Percentiles rank a stretch among this genome's conserved stretches.
Evolutionary conservation across 345 rosid species (phyloP).

Genomic region (Citrus inodora): DNA sequence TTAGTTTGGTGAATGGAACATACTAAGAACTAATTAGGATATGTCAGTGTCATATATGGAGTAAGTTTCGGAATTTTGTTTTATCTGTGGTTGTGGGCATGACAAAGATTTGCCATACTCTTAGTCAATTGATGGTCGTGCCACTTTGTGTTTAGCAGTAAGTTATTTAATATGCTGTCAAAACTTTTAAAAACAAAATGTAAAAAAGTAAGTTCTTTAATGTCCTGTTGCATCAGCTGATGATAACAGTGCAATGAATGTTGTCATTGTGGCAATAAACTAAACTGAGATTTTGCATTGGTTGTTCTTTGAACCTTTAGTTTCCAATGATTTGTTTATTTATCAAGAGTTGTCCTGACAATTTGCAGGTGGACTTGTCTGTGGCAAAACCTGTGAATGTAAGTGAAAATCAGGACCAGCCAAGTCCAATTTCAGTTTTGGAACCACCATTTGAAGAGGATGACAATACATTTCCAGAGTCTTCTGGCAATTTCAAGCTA

Average conservation of each 20-base stretch:
- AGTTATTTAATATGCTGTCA: not conserved
- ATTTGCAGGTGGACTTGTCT: slow-evolving; percentile 52
- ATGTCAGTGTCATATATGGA: not conserved
- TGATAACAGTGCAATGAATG: not conserved
- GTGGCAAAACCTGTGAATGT: slow-evolving; percentile 40
- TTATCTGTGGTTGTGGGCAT: slow-evolving; percentile 4
- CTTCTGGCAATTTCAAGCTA: slow-evolving; percentile 36
- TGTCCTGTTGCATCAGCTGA: not conserved
- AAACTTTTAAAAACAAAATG: too few relatives aligned
- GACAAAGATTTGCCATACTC: not conserved
- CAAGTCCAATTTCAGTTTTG: slow-evolving; percentile 89
- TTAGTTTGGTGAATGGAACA: not conserved
- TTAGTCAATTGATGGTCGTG: not conserved
- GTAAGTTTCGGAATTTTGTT: not conserved
- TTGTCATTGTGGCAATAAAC: not conserved
- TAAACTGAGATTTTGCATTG: not conserved
- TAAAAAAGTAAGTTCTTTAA: too few relatives aligned
- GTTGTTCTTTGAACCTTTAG: not conserved
- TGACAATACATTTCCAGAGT: slow-evolving; percentile 38
- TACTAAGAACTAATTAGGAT: not conserved
- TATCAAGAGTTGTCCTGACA: slow-evolving; percentile 8
- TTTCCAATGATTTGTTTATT: slow-evolving; percentile 4
- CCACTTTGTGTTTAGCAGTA: not conserved
- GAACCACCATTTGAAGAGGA: slow-evolving; percentile 71
- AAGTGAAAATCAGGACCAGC: slow-evolving; percentile 84